These are phyloP conservation scores for Phytophthora parvispora DNA, from an alignment of 352 stramenopile genomes.

Conservation along the genomic window DNA sequence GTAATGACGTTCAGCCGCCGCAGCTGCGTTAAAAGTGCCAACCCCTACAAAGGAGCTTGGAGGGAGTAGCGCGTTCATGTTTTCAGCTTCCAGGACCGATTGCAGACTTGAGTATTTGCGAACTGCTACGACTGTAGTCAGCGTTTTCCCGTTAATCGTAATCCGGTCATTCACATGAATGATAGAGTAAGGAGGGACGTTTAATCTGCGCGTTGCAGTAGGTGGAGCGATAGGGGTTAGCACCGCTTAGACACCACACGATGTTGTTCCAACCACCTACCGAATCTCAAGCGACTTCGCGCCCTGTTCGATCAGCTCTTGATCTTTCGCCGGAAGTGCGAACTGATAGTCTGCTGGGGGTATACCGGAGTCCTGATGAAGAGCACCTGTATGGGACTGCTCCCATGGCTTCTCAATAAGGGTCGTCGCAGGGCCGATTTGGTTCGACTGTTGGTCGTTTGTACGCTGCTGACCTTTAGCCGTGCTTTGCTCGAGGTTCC, in stretches of 20 bases:
- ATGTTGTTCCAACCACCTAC: conserved; percentile 40
- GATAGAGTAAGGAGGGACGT: conserved; percentile 74
- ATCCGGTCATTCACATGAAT: conserved; percentile 77
- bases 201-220: conserved; percentile 47
- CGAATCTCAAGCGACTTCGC: conserved; percentile 75
- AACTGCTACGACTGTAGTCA: conserved; percentile 53
- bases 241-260: no score
- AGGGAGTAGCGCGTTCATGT: conserved; percentile 56
- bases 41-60: conserved; percentile 30
- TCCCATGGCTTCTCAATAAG: conserved; percentile 39
- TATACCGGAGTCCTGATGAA: conserved; percentile 16
- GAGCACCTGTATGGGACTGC: conserved; percentile 6
- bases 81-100: conserved; percentile 65
- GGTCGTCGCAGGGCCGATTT: not conserved
- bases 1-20: conserved; percentile 53
- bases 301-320: conserved; percentile 56
- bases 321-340: conserved; percentile 47
- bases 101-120: conserved; percentile 72
- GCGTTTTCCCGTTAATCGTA: conserved; percentile 62
- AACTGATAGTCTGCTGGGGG: conserved; percentile 71
- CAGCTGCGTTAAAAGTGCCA: conserved; percentile 23
- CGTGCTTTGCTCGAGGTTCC: not conserved
- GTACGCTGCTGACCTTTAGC: conserved; percentile 1
- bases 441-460: not conserved
- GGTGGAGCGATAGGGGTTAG: conserved; percentile 5